phyloP scores from a whole-genome alignment of 2,329 filamentous ascomycete genomes.

The Colletotrichum endophyticum region DNA sequence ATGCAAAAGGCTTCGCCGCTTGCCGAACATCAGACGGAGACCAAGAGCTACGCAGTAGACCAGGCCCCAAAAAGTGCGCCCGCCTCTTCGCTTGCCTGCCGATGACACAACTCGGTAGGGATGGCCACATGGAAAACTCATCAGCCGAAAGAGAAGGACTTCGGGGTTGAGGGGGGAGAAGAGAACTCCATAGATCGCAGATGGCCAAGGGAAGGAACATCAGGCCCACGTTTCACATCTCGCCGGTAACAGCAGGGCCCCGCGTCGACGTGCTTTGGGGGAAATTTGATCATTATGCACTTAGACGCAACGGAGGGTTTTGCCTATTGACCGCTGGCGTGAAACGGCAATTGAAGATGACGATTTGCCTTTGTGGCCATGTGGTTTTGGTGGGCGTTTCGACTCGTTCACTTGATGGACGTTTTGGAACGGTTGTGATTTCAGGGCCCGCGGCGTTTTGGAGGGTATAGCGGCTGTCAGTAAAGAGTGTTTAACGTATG shows the following conservation, averaged over 20 bases:
- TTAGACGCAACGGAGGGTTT: background rate
- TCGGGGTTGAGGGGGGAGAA: background rate
- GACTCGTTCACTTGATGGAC: background rate
- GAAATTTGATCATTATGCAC: background rate
- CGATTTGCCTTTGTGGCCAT: background rate
- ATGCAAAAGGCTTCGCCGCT: background rate
- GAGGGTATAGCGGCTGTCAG: background rate
- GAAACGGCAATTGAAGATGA: background rate
- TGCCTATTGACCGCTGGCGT: background rate
- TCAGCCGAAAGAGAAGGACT: background rate
- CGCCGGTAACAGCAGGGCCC: background rate
- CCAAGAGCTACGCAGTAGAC: background rate
- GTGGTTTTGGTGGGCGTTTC: background rate
- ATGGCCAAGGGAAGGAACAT: background rate
- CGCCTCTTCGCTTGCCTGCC: background rate
- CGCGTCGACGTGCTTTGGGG: background rate
- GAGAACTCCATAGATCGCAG: background rate
- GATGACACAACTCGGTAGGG: background rate
- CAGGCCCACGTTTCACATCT: slow-evolving; percentile 5
- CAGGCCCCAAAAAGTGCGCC: background rate
- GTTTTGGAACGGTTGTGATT: background rate
- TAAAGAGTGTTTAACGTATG: background rate
- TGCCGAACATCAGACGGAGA: slow-evolving; percentile 16
- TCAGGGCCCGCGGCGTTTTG: background rate
- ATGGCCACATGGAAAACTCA: background rate